A percentile compares a stretch with the other conserved stretches of the same genome.
phyloP scores from a whole-genome alignment of 2,329 filamentous ascomycete genomes.

The Aspergillus sp. region DNA sequence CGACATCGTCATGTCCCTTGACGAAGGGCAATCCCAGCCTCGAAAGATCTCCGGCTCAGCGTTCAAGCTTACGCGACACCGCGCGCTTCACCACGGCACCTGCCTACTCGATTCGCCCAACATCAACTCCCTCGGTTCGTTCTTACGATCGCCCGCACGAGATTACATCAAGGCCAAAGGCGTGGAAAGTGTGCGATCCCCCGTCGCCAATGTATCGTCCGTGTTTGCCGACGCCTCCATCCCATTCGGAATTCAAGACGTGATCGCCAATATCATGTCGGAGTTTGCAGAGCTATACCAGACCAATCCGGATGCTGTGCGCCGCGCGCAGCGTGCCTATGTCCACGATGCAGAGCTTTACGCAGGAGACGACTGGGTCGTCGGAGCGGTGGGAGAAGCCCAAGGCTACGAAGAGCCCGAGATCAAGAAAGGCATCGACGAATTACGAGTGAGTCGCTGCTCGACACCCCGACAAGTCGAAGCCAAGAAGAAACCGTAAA shows the following conservation, averaged over 20 bases:
- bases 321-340: constrained; percentile 35
- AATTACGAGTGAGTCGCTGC: constrained; percentile 54
- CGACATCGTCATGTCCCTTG: constrained; percentile 78
- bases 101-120: constrained; percentile 79
- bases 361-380: constrained; percentile 38
- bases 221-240: constrained; percentile 47
- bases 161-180: constrained; percentile 77
- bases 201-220: constrained; percentile 75
- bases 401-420: constrained; percentile 49
- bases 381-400: constrained; percentile 54
- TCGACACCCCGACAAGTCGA: too few species aligned
- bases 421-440: constrained; percentile 61
- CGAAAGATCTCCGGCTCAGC: constrained; percentile 92
- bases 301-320: constrained; percentile 35
- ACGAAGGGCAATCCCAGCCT: constrained; percentile 31
- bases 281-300: constrained; percentile 72
- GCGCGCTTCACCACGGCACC: constrained; percentile 90
- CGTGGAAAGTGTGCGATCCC: constrained; percentile 86
- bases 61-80: constrained; percentile 81
- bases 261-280: constrained; percentile 57
- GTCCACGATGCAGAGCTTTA: constrained; percentile 35
- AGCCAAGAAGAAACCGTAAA: too few species aligned
- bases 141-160: constrained; percentile 77
- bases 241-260: constrained; percentile 50
- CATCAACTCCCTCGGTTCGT: constrained; percentile 65